Evolutionary conservation across 2,329 filamentous ascomycete genomes (phyloP).

Genomic region (Clonostachys rhizophaga): DNA sequence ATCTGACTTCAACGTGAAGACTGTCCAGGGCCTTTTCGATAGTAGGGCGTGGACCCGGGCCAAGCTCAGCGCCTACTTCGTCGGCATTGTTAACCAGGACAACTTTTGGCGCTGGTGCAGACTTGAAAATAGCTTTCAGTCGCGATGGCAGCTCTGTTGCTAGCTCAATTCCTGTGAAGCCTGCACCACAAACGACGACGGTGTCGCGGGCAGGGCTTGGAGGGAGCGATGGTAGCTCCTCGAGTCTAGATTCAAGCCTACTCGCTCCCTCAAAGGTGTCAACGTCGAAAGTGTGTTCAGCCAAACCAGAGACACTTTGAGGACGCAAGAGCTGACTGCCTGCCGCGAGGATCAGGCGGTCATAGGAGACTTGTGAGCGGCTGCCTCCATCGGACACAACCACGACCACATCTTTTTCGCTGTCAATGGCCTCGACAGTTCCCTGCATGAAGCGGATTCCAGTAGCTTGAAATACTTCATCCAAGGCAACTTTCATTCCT

Average conservation of each 20-base stretch:
- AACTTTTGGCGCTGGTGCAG: slow-evolving; percentile 3
- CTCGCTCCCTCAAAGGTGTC: slow-evolving; percentile 18
- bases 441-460: no score
- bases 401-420: no score
- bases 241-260: slow-evolving; percentile 20
- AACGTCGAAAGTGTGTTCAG: slow-evolving; percentile 23
- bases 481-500: no score
- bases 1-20: slow-evolving; percentile 19
- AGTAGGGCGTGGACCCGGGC: slow-evolving; percentile 19
- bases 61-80: slow-evolving; percentile 23
- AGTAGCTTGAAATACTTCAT: no score
- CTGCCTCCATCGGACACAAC: neutral
- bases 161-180: slow-evolving; percentile 27
- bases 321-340: slow-evolving; percentile 24
- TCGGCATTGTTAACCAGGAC: slow-evolving; percentile 19
- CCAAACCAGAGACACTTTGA: slow-evolving; percentile 16
- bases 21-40: slow-evolving; percentile 19
- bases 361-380: slow-evolving; percentile 10
- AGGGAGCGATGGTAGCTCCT: slow-evolving; percentile 12
- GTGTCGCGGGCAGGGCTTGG: slow-evolving; percentile 19
- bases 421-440: no score
- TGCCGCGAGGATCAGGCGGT: slow-evolving; percentile 26
- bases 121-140: slow-evolving; percentile 10
- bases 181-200: slow-evolving; percentile 22
- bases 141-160: slow-evolving; percentile 20